Percentiles rank a stretch among this genome's conserved stretches.
Evolutionary conservation across 148 eudicot genomes (phyloP).

Genomic region (Chenopodium berlandieri): DNA sequence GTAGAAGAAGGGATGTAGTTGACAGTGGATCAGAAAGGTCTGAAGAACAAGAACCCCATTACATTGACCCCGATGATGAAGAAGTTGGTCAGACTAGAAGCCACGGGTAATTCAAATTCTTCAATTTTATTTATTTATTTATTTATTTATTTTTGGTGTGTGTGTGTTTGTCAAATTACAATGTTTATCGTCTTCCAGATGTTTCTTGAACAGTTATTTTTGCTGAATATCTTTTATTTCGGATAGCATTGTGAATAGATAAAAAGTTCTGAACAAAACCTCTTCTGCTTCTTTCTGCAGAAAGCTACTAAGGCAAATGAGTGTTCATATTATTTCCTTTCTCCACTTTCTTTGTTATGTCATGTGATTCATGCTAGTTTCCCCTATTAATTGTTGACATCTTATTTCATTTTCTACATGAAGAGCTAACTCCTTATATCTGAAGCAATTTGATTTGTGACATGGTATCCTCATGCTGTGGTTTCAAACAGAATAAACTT

Average conservation of each 20-base stretch:
- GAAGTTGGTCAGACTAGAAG: conserved; percentile 88
- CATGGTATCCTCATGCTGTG: background rate
- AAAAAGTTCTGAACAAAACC: background rate
- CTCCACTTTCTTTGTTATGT: background rate
- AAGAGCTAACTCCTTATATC: background rate
- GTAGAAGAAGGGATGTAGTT: conserved; percentile 69
- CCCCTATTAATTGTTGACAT: background rate
- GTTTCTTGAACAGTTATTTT: background rate
- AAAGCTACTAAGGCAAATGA: background rate
- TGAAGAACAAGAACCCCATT: conserved; percentile 64
- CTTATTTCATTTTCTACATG: background rate
- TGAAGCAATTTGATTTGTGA: background rate
- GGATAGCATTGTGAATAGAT: background rate
- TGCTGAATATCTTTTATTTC: background rate
- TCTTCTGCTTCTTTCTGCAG: background rate
- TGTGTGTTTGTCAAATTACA: background rate
- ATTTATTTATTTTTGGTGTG: too few species aligned
- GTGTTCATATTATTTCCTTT: background rate
- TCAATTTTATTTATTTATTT: background rate
- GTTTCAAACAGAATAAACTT: background rate
- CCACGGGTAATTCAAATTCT: conserved; percentile 43
- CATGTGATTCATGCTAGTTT: background rate
- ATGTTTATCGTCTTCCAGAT: background rate
- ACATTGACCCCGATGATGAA: conserved; percentile 79
- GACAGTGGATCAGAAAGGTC: conserved; percentile 92